These are phyloP conservation scores for Penicillium italicum DNA, from an alignment of 2,329 filamentous ascomycete species.

Conservation along the genomic window DNA sequence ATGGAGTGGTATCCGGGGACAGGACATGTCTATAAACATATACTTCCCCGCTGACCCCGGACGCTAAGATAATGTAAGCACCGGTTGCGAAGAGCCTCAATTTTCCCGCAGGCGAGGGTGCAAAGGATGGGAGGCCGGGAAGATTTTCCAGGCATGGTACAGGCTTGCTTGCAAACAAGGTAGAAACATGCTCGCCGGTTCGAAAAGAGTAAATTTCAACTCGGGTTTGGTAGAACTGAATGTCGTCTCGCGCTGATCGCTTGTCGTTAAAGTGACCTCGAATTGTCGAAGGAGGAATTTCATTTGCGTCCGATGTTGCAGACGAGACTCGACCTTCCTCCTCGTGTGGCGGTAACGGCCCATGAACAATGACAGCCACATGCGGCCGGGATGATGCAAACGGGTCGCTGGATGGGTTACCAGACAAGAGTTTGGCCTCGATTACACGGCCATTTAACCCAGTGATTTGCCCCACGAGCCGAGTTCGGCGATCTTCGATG, in stretches of 20 bases:
- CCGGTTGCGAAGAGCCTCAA: constrained; percentile 70
- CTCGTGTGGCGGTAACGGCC: constrained; percentile 59
- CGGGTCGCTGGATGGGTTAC: constrained; percentile 55
- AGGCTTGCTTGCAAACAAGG: constrained; percentile 68
- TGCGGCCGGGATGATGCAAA: constrained; percentile 62
- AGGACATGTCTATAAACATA: constrained; percentile 63
- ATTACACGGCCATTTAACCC: constrained; percentile 76
- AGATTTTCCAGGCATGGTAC: constrained; percentile 55
- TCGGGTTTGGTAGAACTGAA: constrained; percentile 67
- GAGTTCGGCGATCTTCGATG: constrained; percentile 67
- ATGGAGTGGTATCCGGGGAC: constrained; percentile 32
- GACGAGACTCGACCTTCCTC: constrained; percentile 35
- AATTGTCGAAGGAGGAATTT: constrained; percentile 28
- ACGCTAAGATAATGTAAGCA: constrained; percentile 69
- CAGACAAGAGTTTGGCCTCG: constrained; percentile 77
- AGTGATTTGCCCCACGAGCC: constrained; percentile 66
- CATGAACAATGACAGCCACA: constrained; percentile 75
- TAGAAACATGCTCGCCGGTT: constrained; percentile 67
- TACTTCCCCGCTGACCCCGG: constrained; percentile 79
- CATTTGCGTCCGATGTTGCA: constrained; percentile 35
- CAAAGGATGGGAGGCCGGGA: constrained; percentile 61
- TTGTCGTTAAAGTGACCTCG: constrained; percentile 20
- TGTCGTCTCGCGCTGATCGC: constrained; percentile 28
- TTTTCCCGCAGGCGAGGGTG: constrained; percentile 67
- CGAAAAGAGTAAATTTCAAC: constrained; percentile 85